These are phyloP conservation scores for Pyricularia pennisetigena DNA, from an alignment of 2,329 filamentous ascomycete species.

Conservation along the genomic window DNA sequence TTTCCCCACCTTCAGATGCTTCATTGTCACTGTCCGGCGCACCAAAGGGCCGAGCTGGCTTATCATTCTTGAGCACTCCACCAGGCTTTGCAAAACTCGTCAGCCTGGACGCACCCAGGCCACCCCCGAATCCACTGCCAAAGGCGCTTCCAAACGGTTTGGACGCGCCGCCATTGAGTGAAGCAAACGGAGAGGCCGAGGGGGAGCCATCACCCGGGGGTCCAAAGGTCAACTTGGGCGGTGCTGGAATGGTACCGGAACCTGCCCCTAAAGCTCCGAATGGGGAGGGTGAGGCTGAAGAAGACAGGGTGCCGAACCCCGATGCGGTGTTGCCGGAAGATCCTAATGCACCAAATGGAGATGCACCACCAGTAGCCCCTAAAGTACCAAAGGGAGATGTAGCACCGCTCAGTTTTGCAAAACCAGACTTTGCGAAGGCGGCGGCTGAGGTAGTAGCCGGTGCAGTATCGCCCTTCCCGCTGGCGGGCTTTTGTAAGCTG, in stretches of 20 bases:
- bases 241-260: conserved; percentile 13
- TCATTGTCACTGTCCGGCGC: conserved; percentile 59
- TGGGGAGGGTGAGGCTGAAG: conserved; percentile 21
- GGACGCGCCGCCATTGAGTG: conserved; percentile 24
- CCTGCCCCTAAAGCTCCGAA: conserved; percentile 23
- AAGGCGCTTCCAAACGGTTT: conserved; percentile 37
- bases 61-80: conserved; percentile 37
- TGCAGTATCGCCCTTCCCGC: conserved; percentile 6
- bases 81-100: conserved; percentile 62
- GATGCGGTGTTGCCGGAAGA: not conserved
- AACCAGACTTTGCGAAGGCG: conserved; percentile 59
- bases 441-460: conserved; percentile 33
- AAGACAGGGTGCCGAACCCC: conserved; percentile 27
- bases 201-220: conserved; percentile 13
- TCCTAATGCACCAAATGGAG: conserved; percentile 27
- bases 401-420: conserved; percentile 55
- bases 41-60: conserved; percentile 65
- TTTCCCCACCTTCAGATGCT: conserved; percentile 31
- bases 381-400: conserved; percentile 56
- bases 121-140: conserved; percentile 30
- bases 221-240: conserved; percentile 40
- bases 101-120: conserved; percentile 34
- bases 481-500: conserved; percentile 6
- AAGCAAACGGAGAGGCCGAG: conserved; percentile 36
- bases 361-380: conserved; percentile 29